Conservation (phyloP, 345 rosid species). For the sweet orange (Citrus sinensis) region DVS_A1.0 CM039165.1:19679501-19680000, state of each 20-base stretch:
- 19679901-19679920: not conserved
- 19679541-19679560: conserved; percentile 8
- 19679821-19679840: not conserved
- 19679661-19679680: conserved; percentile 98
- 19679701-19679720: not conserved
- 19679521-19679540: not conserved
- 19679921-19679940: not conserved
- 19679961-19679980: not conserved
- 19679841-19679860: not conserved
- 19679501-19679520: not conserved
- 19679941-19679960: not conserved
- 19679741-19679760: not conserved
- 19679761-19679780: not conserved
- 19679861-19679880: not conserved
- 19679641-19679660: conserved; percentile 78
- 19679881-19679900: not conserved
- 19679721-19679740: not conserved
- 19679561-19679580: conserved; percentile 19
- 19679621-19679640: conserved; percentile 79
- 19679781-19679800: not conserved
- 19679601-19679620: conserved; percentile 88
- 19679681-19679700: conserved; percentile 81
- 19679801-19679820: not conserved
- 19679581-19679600: conserved; percentile 47
- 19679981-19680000: not conserved